phyloP scores from a whole-genome alignment of 2,329 filamentous ascomycete genomes.

The Ophiostoma sp. region DNA sequence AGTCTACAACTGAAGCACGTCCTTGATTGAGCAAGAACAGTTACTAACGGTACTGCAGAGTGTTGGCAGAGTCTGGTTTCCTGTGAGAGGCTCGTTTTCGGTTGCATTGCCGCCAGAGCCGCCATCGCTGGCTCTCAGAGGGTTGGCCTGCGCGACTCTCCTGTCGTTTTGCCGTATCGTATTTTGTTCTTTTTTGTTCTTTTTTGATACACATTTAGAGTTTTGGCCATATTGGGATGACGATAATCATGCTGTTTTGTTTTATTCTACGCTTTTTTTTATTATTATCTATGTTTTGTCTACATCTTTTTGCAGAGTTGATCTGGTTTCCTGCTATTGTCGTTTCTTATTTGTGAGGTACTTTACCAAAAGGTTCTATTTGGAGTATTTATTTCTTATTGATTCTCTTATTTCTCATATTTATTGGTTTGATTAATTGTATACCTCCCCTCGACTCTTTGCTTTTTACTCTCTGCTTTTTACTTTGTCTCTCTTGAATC shows the following conservation, averaged over 20 bases:
- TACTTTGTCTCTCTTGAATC: neutral
- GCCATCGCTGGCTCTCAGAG: neutral
- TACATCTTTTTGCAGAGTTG: neutral
- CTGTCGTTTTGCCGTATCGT: neutral
- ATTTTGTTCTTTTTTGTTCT: neutral
- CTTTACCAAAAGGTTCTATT: constrained; percentile 1
- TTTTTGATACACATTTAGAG: constrained; percentile 25
- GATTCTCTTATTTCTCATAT: too few relatives aligned
- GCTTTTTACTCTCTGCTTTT: neutral
- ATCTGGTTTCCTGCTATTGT: neutral
- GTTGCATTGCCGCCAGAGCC: neutral
- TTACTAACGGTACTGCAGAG: constrained; percentile 29
- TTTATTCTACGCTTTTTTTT: constrained; percentile 1
- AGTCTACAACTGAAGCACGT: constrained; percentile 7
- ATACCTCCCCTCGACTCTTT: neutral
- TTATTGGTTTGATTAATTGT: neutral
- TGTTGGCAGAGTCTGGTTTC: constrained; percentile 36
- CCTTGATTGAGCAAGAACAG: neutral
- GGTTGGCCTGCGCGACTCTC: neutral
- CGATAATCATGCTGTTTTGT: neutral
- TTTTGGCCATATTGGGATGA: constrained; percentile 18
- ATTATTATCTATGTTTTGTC: neutral
- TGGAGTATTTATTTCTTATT: neutral
- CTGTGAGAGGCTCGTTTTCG: constrained; percentile 28
- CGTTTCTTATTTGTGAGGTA: neutral